Base-by-base conservation (phyloP, 176 grass and related monocot species). In the Echinochloa phyllopogon region DNA sequence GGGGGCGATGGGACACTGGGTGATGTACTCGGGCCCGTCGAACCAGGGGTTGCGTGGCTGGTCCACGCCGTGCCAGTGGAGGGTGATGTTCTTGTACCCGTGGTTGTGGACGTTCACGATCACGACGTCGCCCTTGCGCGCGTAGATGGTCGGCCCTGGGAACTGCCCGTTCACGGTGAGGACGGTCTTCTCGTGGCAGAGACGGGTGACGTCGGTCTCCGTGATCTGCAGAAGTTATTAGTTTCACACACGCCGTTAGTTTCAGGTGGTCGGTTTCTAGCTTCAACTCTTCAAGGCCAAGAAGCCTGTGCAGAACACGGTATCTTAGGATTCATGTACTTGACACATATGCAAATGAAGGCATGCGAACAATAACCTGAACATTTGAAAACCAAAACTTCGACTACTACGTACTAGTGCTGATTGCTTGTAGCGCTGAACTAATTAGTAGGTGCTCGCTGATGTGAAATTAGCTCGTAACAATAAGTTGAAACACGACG, bases 1-100 rank as follows among this genome's bases (percentile, higher is more conserved):
- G 7, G 83, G 83, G 24, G 17, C 65, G 38, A 93, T 90, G 9
- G 84, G 87, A 25, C 91, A 93, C 62, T 90, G 91, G 8, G 91
- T 93, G 25, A 93, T 90, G 85, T 85, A 87, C 84, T 87, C 80
- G 5, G 91, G 84, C 4, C 91, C 91, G 0, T 90, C 91, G 6
- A 55, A 87, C 91, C 91, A 93, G 15, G 87, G 88, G 71, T 95
- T 88, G 17, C 86, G 65, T 0, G 86, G 91, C 83, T 95, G 83
- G 43, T 82, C 75, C 27, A 95, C 90, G 10, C 94, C 94, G 23
- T 96, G 94, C 90, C 93, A 92, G 86, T 92, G 93, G 58, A 95
- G 67, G 45, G 93, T 95, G 85, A 95, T 90, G 75, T 95, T 92
- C 13, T 92, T 84, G 15, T 82, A 20, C 56, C 86, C 94, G 29